Evolutionary conservation across 345 rosid genomes (phyloP), one percentile per base, ranked within the genome.

Genomic region (Sisymbrium irio): DNA sequence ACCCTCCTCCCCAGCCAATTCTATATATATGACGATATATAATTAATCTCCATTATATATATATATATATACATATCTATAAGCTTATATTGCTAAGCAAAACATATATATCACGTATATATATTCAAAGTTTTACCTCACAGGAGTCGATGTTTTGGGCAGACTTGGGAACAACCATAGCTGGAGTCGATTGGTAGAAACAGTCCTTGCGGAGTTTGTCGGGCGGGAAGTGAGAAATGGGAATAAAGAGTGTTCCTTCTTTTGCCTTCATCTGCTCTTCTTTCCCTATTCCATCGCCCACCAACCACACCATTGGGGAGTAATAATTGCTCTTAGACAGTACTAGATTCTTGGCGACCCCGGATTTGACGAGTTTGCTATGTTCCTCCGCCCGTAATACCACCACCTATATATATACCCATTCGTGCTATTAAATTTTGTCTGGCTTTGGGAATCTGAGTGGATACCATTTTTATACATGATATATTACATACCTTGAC

Each of bases 141-240:
- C 87, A 88, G 1, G 85, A 79, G 65, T 88, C 76, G 69, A 86
- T 40, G 69, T 85, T 88, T 17, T 60, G 40, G 41, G 83, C 67
- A 42, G 90, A 79, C 7, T 61, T 51, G 35, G 93, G 93, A 71
- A 67, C 60, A 5, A 44, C 12, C 87, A 84, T 77, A 2, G 86
- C 85, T 0, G 93, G 90, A 17, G 85, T 85, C 44, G 40, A 55
- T 18, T 81, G 81, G 78, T 88, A 88, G 72, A 80, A 67, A 74
- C 93, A 85, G 65, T 85, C 89, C 18, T 73, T 64, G 15, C 86
- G 86, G 9, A 50, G 8, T 71, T 62, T 73, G 30, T 65, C 75
- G 10, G 82, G 84, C 3, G 86, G 88, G 56, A 86, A 78, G 20
- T 78, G 79, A 11, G 86, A 67, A 19, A 73, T 74, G 1, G 89